A percentile compares a stretch with the other conserved stretches of the same genome.
phyloP scores from a whole-genome alignment of 441 rosid genomes.

The Aleurites moluccanus region DNA sequence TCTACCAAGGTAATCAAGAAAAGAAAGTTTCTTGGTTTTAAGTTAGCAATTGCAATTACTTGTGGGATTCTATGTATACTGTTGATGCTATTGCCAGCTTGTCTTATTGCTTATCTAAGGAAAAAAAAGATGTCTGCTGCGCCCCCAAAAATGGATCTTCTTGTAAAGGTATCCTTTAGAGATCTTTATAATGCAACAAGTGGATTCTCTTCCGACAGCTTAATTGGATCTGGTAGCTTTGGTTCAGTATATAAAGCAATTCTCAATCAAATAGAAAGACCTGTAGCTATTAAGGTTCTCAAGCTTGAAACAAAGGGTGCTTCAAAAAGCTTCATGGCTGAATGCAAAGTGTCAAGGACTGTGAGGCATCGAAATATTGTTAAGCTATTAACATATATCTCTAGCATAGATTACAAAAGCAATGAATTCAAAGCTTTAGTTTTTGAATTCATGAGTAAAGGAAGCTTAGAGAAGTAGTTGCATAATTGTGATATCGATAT shows the following conservation, averaged over 20 bases:
- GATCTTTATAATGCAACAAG: constrained; percentile 24
- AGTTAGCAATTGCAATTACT: constrained; percentile 1
- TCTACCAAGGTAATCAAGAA: not conserved
- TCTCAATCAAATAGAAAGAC: constrained; percentile 8
- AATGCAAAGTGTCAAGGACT: constrained; percentile 27
- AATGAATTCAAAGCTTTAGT: constrained; percentile 38
- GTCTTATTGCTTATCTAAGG: too few species aligned
- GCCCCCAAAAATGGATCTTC: not conserved
- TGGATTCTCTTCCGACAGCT: constrained; percentile 26
- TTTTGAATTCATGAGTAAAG: too few species aligned
- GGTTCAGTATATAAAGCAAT: constrained; percentile 35
- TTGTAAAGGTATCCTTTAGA: constrained; percentile 16
- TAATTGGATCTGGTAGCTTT: too few species aligned
- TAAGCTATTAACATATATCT: constrained; percentile 25
- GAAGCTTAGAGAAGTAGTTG: constrained; percentile 34
- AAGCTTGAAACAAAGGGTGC: constrained; percentile 31
- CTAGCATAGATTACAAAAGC: constrained; percentile 24
- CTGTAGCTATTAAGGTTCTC: constrained; percentile 32
- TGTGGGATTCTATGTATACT: not conserved
- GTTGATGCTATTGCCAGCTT: not conserved
- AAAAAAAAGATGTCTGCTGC: too few species aligned
- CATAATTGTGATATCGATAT: constrained; percentile 13
- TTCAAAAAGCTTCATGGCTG: constrained; percentile 29
- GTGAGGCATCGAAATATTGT: constrained; percentile 35
- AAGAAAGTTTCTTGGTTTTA: not conserved